Evolutionary conservation across 768 basidiomycete species (phyloP).

Genomic region (Amyloporia xantha): DNA sequence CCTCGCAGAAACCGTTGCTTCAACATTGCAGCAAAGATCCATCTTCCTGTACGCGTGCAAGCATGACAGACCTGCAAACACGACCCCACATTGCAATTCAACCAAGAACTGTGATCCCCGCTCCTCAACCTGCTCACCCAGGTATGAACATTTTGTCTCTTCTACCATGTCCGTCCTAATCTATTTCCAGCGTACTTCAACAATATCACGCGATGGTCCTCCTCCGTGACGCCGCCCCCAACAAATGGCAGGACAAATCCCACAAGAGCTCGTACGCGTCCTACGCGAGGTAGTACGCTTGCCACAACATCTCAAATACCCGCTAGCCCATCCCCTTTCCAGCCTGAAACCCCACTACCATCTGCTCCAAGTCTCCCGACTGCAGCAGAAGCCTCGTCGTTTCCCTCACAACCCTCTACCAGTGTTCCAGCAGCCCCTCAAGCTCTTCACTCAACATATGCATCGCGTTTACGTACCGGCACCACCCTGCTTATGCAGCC

Average conservation of each 20-base stretch:
- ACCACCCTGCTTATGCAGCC: slow-evolving; percentile 89
- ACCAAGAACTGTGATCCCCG: slow-evolving; percentile 5
- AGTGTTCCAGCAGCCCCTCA: slow-evolving; percentile 49
- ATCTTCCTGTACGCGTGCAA: neutral
- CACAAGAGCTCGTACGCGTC: slow-evolving; percentile 30
- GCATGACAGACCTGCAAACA: neutral
- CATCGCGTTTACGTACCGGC: slow-evolving; percentile 87
- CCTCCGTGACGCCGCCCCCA: slow-evolving; percentile 48
- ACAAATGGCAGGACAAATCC: slow-evolving; percentile 36
- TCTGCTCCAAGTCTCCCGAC: slow-evolving; percentile 23
- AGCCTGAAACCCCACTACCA: slow-evolving; percentile 17
- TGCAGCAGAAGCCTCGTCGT: slow-evolving; percentile 20
- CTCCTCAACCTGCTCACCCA: slow-evolving; percentile 26
- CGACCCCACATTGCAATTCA: neutral
- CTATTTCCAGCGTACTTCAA: slow-evolving; percentile 46
- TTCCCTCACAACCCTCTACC: slow-evolving; percentile 34
- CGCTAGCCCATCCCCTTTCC: slow-evolving; percentile 29
- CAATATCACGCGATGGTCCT: slow-evolving; percentile 68
- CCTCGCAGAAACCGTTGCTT: too few relatives aligned
- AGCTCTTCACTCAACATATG: slow-evolving; percentile 75
- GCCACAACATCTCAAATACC: slow-evolving; percentile 30
- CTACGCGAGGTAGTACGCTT: slow-evolving; percentile 37
- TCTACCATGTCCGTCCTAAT: slow-evolving; percentile 3
- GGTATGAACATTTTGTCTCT: slow-evolving; percentile 11
- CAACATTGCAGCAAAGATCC: neutral